Evolutionary conservation across 1,284 basidiomycete species (phyloP).

Genomic region (Inonotus hispidus): DNA sequence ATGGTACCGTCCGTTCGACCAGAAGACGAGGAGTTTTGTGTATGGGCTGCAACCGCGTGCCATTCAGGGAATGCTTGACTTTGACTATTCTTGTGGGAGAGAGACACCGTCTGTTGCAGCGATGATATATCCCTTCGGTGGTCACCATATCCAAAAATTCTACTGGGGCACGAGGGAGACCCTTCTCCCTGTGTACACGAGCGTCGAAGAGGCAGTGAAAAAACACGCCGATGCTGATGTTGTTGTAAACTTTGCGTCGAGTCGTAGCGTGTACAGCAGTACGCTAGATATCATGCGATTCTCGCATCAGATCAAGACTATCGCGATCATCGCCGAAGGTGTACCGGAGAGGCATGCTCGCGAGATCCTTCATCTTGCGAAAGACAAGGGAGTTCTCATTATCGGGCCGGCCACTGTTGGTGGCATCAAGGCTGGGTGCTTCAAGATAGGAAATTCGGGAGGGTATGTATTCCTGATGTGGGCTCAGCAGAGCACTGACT

Average conservation of each 20-base stretch:
- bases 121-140: slow-evolving; percentile 99
- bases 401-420: slow-evolving; percentile 98
- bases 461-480: slow-evolving; percentile 46
- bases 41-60: slow-evolving; percentile 98
- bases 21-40: slow-evolving; percentile 89
- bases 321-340: slow-evolving; percentile 97
- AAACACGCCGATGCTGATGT: slow-evolving; percentile 98
- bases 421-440: slow-evolving; percentile 99
- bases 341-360: slow-evolving; percentile 97
- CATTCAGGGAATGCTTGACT: slow-evolving; percentile 99
- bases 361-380: slow-evolving; percentile 89
- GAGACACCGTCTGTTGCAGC: slow-evolving; percentile 92
- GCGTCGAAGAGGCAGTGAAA: slow-evolving; percentile 84
- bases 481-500: slow-evolving; percentile 12
- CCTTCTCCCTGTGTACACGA: slow-evolving; percentile 95
- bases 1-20: slow-evolving; percentile 87
- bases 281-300: slow-evolving; percentile 83
- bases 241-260: slow-evolving; percentile 97
- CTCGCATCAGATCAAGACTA: slow-evolving; percentile 65
- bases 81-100: slow-evolving; percentile 97
- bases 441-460: slow-evolving; percentile 99
- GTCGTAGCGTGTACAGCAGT: slow-evolving; percentile 90
- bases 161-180: slow-evolving; percentile 99
- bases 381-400: slow-evolving; percentile 87
- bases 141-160: slow-evolving; percentile 99